phyloP scores from a whole-genome alignment of 768 basidiomycete species.

The Kwoniella bestiolae region DNA sequence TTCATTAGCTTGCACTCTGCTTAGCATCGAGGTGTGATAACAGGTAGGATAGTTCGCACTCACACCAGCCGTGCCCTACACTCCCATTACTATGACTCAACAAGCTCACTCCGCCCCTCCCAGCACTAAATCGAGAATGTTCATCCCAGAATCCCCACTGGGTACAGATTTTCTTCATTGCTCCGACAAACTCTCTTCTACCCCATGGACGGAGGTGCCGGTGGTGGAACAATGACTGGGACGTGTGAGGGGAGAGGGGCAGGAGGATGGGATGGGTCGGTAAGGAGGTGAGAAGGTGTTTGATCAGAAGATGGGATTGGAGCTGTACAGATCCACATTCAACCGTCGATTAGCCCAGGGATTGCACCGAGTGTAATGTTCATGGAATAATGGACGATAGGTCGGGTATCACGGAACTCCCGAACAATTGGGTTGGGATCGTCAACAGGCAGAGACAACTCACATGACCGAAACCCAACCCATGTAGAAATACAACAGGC shows the following conservation, averaged over 20 bases:
- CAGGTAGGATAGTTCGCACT: conserved; percentile 18
- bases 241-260: conserved; percentile 80
- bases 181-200: conserved; percentile 66
- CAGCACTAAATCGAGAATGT: conserved; percentile 8
- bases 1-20: background rate
- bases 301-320: conserved; percentile 65
- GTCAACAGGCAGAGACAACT: background rate
- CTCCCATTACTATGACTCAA: conserved; percentile 90
- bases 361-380: too few relatives aligned
- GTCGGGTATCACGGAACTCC: too few relatives aligned
- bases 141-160: conserved; percentile 69
- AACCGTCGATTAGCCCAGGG: too few relatives aligned
- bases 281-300: conserved; percentile 57
- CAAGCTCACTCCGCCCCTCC: conserved; percentile 68
- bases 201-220: conserved; percentile 72
- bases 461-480: conserved; percentile 77
- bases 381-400: too few relatives aligned
- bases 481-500: conserved; percentile 84
- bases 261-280: conserved; percentile 75
- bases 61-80: conserved; percentile 80
- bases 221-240: conserved; percentile 80
- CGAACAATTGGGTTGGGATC: too few relatives aligned
- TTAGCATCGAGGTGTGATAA: background rate
- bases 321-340: conserved; percentile 49
- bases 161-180: conserved; percentile 65